Conservation (phyloP, 129 eudicot species). For the Flaveria sonorensis region DNA sequence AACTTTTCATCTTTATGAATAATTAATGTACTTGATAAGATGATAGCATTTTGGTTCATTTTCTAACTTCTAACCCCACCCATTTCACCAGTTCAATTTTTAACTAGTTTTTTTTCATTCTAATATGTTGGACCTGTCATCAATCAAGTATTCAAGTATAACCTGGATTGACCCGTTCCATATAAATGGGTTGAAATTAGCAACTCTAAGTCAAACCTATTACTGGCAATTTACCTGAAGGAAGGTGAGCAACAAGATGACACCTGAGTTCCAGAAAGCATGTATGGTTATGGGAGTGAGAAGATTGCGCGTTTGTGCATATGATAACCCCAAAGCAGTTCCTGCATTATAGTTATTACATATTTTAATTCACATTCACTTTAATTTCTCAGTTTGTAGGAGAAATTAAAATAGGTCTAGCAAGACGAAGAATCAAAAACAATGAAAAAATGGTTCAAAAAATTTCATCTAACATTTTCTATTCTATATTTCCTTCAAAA, state of each 20-base stretch:
- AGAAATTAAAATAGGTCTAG: not conserved
- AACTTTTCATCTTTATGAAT: not conserved
- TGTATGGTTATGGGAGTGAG: constrained; percentile 91
- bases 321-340: constrained; percentile 82
- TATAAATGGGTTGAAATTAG: not conserved
- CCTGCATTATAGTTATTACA: constrained; percentile 42
- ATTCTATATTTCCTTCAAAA: constrained; percentile 2
- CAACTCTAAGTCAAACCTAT: not conserved
- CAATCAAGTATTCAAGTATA: not conserved
- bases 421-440: not conserved
- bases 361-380: constrained; percentile 10
- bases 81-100: not conserved
- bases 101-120: not conserved
- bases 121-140: not conserved
- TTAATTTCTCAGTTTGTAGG: not conserved
- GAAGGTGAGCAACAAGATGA: constrained; percentile 79
- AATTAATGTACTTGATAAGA: not conserved
- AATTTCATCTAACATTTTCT: not conserved
- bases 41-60: not conserved
- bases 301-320: constrained; percentile 97
- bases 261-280: constrained; percentile 95
- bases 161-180: not conserved
- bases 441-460: not conserved
- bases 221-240: constrained; percentile 59
- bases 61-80: not conserved